Evolutionary conservation across 305 asterid genomes (phyloP), one percentile per base, ranked within the genome.

Genomic region (Fraxinus nigra): DNA sequence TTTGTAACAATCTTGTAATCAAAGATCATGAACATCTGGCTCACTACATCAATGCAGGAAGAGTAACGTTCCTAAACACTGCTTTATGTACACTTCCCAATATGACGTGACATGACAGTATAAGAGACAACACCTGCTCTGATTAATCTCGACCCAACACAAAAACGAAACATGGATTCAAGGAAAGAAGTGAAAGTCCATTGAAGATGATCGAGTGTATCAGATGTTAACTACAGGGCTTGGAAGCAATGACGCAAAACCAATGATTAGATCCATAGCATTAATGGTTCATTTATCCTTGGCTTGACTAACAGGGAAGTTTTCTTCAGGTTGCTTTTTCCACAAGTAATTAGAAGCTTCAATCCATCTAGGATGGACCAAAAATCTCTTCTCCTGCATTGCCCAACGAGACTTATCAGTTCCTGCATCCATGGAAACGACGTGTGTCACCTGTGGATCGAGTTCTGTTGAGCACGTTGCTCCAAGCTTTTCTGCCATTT

Each of bases 271-370:
- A 48, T 26, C 72, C 11, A 61, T 37, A 48, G 35, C 30, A 34
- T 14, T 32, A 79, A 74, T 30, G 73, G 63, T 43, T 86, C 82
- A 82, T 77, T 78, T 80, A 76, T 63, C 83, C 80, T 84, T 86
- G 40, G 87, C 37, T 63, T 80, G 86, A 82, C 76, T 76, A 30
- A 92, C 91, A 1, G 91, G 89, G 84, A 90, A 93, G 34, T 90
- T 86, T 33, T 91, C 93, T 89, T 95, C 98, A 0, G 97, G 89
- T 81, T 90, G 95, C 89, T 77, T 93, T 81, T 77, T 78, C 98
- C 97, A 95, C 78, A 89, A 70, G 86, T 87, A 92, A 70, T 86
- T 88, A 69, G 95, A 90, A 76, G 97, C 94, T 82, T 93, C 97
- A 46, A 93, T 83, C 97, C 97, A 93, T 56, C 85, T 80, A 0